phyloP scores from a whole-genome alignment of 768 basidiomycete species.

The Leccinum uliginosum region DNA sequence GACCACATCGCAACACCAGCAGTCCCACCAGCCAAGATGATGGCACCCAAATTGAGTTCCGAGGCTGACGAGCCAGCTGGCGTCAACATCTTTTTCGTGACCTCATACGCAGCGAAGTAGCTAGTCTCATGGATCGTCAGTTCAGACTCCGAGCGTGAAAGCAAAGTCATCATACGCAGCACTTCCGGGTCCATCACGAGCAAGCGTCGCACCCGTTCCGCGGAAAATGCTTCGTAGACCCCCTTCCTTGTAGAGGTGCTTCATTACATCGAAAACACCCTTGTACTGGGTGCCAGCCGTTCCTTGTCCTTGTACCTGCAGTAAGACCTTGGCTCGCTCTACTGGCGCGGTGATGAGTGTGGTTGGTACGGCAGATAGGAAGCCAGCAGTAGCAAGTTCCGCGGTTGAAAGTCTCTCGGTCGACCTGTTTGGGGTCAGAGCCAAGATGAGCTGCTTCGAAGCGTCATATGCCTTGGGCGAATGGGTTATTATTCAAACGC shows the following conservation, averaged over 20 bases:
- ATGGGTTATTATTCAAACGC: conserved; percentile 6
- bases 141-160: not conserved
- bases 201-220: conserved; percentile 90
- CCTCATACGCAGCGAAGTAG: conserved; percentile 97
- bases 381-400: conserved; percentile 91
- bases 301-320: conserved; percentile 94
- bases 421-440: conserved; percentile 73
- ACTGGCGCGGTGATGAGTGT: conserved; percentile 94
- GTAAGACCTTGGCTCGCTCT: conserved; percentile 92
- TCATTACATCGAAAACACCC: conserved; percentile 88
- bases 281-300: conserved; percentile 68
- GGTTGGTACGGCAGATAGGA: conserved; percentile 88
- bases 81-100: conserved; percentile 82
- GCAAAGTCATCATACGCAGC: conserved; percentile 67
- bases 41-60: conserved; percentile 78
- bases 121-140: conserved; percentile 36
- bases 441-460: conserved; percentile 81
- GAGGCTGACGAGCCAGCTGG: conserved; percentile 75
- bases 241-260: conserved; percentile 89
- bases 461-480: conserved; percentile 78
- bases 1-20: conserved; percentile 99
- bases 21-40: conserved; percentile 88
- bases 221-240: conserved; percentile 89
- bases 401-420: conserved; percentile 56
- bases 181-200: conserved; percentile 92